These are phyloP conservation scores for Ganoderma meredithae DNA, from an alignment of 1,284 basidiomycete species.

Conservation along the genomic window DNA sequence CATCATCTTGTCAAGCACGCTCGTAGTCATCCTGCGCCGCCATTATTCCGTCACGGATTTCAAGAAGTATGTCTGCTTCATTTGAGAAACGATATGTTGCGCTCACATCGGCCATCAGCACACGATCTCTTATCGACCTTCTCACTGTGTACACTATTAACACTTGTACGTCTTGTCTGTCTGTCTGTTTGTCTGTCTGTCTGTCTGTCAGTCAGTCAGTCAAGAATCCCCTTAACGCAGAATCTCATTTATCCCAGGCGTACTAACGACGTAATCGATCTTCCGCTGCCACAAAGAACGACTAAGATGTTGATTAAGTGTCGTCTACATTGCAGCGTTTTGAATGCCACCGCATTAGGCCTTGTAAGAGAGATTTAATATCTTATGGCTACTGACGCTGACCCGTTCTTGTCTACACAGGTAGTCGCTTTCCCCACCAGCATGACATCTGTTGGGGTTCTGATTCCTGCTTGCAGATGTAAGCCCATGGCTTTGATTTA, in stretches of 20 bases:
- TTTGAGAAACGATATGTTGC: background rate
- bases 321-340: background rate
- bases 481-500: background rate
- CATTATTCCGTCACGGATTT: background rate
- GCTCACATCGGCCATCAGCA: background rate
- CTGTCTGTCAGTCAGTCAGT: too few species aligned
- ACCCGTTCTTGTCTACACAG: background rate
- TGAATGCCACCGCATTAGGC: background rate
- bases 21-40: slow-evolving; percentile 2
- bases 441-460: background rate
- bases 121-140: slow-evolving; percentile 1
- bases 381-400: background rate
- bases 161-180: background rate
- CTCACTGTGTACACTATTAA: slow-evolving; percentile 3
- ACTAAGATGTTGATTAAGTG: background rate
- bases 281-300: background rate
- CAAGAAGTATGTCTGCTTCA: background rate
- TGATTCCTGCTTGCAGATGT: slow-evolving; percentile 3
- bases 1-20: slow-evolving; percentile 1
- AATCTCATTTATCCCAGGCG: background rate
- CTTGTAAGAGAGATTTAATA: background rate
- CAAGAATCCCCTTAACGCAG: background rate
- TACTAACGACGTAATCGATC: background rate
- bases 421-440: background rate
- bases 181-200: too few species aligned